Percentiles rank a stretch among this genome's conserved stretches.
phyloP scores from a whole-genome alignment of 1,284 basidiomycete species.

The Ganoderma sinense region DNA sequence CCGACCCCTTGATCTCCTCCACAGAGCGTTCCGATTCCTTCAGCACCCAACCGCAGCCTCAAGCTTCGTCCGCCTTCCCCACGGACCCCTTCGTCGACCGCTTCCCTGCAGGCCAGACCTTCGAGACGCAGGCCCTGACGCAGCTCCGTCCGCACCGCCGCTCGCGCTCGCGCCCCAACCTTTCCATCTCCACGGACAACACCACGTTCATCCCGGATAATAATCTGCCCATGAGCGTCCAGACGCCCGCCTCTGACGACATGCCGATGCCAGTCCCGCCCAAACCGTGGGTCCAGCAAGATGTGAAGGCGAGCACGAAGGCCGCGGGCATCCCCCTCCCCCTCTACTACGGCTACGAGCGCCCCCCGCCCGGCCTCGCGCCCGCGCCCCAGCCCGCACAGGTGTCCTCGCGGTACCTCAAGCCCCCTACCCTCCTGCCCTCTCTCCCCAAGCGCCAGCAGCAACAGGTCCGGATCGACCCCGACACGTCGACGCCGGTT shows the following conservation, averaged over 20 bases:
- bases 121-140: background rate
- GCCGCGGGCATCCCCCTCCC: conserved; percentile 53
- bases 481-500: conserved; percentile 46
- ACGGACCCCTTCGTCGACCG: conserved; percentile 7
- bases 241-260: conserved; percentile 48
- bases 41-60: background rate
- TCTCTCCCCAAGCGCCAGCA: conserved; percentile 14
- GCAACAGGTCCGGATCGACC: conserved; percentile 18
- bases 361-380: conserved; percentile 7
- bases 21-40: background rate
- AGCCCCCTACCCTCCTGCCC: conserved; percentile 37
- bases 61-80: background rate
- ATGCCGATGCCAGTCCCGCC: conserved; percentile 34
- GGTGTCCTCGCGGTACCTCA: conserved; percentile 19
- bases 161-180: conserved; percentile 41
- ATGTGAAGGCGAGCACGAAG: conserved; percentile 30
- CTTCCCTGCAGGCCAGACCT: conserved; percentile 9
- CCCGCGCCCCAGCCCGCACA: conserved; percentile 14
- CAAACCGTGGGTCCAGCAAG: conserved; percentile 46
- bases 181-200: conserved; percentile 54
- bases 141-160: conserved; percentile 8
- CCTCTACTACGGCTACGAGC: conserved; percentile 42
- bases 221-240: conserved; percentile 44
- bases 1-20: background rate
- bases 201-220: conserved; percentile 32